These are phyloP conservation scores for Rhizomucor pusillus DNA, from an alignment of 371 early-diverging fungal species.

Conservation along the genomic window DNA sequence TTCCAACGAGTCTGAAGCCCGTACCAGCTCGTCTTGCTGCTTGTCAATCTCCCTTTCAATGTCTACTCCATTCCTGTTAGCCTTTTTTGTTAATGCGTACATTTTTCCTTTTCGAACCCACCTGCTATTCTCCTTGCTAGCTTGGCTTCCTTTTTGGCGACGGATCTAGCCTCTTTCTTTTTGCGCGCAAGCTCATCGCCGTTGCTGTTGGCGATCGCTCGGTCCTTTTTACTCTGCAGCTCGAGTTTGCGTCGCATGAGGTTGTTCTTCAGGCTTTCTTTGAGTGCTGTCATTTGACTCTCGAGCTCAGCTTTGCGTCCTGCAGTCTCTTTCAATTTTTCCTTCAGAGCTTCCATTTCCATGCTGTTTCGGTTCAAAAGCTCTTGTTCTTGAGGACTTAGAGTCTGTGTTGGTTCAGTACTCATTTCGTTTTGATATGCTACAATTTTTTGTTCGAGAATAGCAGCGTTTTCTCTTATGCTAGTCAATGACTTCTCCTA, in stretches of 20 bases:
- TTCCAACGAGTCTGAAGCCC: slow-evolving; percentile 46
- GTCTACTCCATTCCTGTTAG: slow-evolving; percentile 14
- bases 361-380: slow-evolving; percentile 45
- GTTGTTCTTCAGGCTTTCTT: slow-evolving; percentile 68
- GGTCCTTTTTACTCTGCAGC: slow-evolving; percentile 53
- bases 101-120: background rate
- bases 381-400: slow-evolving; percentile 57
- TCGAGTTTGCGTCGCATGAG: slow-evolving; percentile 61
- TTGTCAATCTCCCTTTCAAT: slow-evolving; percentile 38
- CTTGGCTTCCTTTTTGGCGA: slow-evolving; percentile 34
- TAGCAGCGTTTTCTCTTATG: slow-evolving; percentile 33
- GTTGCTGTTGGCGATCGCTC: slow-evolving; percentile 29
- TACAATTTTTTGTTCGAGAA: slow-evolving; percentile 55
- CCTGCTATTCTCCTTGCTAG: slow-evolving; percentile 28
- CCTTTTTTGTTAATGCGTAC: too few species aligned
- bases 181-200: slow-evolving; percentile 35
- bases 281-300: slow-evolving; percentile 63
- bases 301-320: slow-evolving; percentile 49
- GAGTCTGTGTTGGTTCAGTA: slow-evolving; percentile 47
- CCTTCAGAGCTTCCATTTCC: slow-evolving; percentile 55
- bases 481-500: slow-evolving; percentile 39
- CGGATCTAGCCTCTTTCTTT: slow-evolving; percentile 55
- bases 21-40: slow-evolving; percentile 35
- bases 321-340: slow-evolving; percentile 40
- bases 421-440: slow-evolving; percentile 57